Base-by-base conservation (phyloP, 2,329 filamentous ascomycete species). In the Graphium sp. region DNA sequence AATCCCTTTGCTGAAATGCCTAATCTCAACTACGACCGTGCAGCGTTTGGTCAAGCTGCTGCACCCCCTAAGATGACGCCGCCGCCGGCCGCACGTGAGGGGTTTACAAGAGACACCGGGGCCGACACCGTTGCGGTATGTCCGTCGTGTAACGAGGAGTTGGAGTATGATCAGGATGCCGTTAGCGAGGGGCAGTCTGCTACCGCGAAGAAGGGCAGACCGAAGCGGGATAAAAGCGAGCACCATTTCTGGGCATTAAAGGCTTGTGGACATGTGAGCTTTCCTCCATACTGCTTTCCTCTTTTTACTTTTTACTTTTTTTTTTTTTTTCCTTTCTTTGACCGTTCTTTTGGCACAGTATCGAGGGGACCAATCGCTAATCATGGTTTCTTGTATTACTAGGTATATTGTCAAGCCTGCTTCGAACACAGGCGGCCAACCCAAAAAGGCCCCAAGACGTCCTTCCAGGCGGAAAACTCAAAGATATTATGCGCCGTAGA, bases 191-290 rank as follows among this genome's bases (percentile, higher is more conserved):
- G n/a, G n/a, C n/a, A n/a, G n/a, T n/a, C n/a, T n/a, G 20, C 16
- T 16, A 22, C 17, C 14, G 32, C 38, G 0, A 52, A 41, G 36
- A 62, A 54, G 22, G n/a, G n/a, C n/a, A 53, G 55, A 26, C 15
- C 26, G 26, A 72, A 64, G 41, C 40, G 47, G 19, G 55, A 61
- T 13, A 51, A 57, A 6, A 64, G 61, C 14, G 84, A 92, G 50
- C 74, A 81, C 44, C 79, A 93, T 42, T 87, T 95, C 36, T 95
- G 85, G 84, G 77, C 89, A 1, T 64, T 89, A 20, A 93, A 85
- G 51, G 66, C 66, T 29, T 98, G 89, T 48, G 89, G 89, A 37
- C 89, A 98, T 56, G 89, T 95, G 65, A 45, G 62, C n/a, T n/a
- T n/a, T n/a, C n/a, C n/a, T n/a, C n/a, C n/a, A n/a, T n/a, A n/a